These are phyloP conservation scores for Pneumocystis murina DNA, from an alignment of 1,139 yeast species.

Conservation along the genomic window DNA sequence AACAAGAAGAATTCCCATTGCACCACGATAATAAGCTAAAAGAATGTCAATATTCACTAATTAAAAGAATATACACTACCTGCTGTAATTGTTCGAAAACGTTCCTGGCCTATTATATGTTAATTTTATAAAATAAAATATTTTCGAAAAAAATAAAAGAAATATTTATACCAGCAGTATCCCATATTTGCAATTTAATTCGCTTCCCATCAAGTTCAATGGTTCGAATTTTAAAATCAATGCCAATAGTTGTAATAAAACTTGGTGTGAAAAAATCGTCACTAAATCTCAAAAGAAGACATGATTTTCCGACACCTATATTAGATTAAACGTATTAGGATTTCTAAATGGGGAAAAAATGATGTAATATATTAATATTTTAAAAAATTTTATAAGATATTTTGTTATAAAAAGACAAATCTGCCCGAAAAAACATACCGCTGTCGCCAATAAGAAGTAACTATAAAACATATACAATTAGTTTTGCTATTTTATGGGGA, in stretches of 20 bases:
- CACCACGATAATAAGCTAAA: slow-evolving; percentile 86
- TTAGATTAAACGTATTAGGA: background rate
- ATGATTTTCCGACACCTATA: slow-evolving; percentile 83
- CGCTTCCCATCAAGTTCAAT: slow-evolving; percentile 85
- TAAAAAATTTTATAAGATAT: background rate
- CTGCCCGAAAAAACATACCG: background rate
- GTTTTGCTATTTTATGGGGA: background rate
- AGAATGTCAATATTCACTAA: background rate
- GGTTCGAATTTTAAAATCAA: slow-evolving; percentile 93
- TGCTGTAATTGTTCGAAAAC: slow-evolving; percentile 94
- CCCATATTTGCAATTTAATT: slow-evolving; percentile 95
- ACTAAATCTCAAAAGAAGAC: slow-evolving; percentile 82
- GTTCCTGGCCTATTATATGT: slow-evolving; percentile 52
- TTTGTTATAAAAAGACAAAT: background rate
- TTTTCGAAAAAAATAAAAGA: background rate
- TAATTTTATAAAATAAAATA: background rate
- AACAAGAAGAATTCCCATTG: slow-evolving; percentile 92
- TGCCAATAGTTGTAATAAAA: slow-evolving; percentile 93
- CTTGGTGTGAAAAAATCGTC: slow-evolving; percentile 95
- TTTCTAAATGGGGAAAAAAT: background rate
- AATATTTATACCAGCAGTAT: slow-evolving; percentile 51
- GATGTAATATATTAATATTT: background rate
- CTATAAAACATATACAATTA: background rate
- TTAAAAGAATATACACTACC: background rate
- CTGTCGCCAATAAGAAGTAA: background rate